A percentile compares a stretch with the other conserved stretches of the same genome.
These are phyloP conservation scores for Dacryopinax primogenitus DNA, from an alignment of 768 basidiomycete genomes.

Conservation along the genomic window DNA sequence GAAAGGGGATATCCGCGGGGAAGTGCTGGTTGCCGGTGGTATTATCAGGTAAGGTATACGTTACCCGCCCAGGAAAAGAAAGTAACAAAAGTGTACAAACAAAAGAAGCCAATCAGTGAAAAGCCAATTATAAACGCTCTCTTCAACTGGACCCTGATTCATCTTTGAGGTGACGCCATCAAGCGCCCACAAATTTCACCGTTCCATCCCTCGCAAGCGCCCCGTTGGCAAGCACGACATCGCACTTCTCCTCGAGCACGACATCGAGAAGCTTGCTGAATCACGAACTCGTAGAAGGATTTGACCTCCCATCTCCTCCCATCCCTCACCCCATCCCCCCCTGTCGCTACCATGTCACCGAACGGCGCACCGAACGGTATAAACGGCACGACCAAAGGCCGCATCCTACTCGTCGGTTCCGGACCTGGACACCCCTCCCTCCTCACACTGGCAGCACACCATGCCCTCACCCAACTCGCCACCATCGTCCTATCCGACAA, in stretches of 20 bases:
- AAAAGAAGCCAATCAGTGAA: too few relatives aligned
- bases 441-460: slow-evolving; percentile 76
- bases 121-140: too few relatives aligned
- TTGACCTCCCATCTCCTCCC: too few relatives aligned
- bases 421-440: slow-evolving; percentile 92
- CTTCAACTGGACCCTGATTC: neutral
- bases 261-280: neutral
- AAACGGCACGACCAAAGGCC: slow-evolving; percentile 40
- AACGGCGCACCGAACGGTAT: slow-evolving; percentile 21
- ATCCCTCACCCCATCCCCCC: too few relatives aligned
- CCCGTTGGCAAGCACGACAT: neutral
- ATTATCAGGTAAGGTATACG: too few relatives aligned
- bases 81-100: too few relatives aligned
- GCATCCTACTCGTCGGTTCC: slow-evolving; percentile 84
- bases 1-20: too few relatives aligned
- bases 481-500: slow-evolving; percentile 92
- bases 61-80: too few relatives aligned
- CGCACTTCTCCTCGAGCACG: neutral
- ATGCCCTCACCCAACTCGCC: slow-evolving; percentile 62
- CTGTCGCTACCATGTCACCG: too few relatives aligned
- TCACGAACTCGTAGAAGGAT: too few relatives aligned
- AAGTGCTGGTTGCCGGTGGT: too few relatives aligned
- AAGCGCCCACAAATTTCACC: neutral
- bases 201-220: neutral
- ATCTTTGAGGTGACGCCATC: neutral